Percentiles rank a stretch among this genome's conserved stretches.
Conservation (phyloP, 1,284 basidiomycete genomes). For the Pisolithus thermaeus region DNA sequence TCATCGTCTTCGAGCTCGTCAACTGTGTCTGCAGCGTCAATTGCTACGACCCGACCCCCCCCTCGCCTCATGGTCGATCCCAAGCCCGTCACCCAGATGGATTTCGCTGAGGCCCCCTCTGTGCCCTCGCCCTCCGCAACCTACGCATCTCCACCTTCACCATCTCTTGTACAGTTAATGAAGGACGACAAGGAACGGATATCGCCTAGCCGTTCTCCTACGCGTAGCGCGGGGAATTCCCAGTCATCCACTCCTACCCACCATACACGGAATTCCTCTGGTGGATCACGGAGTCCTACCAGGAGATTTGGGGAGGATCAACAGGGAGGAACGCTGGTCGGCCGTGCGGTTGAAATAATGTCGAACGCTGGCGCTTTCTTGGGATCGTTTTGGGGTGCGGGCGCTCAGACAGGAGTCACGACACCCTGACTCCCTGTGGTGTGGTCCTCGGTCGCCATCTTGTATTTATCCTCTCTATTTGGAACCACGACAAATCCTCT, state of each 20-base stretch:
- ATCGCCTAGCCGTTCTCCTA: conserved; percentile 32
- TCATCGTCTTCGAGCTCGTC: conserved; percentile 27
- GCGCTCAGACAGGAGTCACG: conserved; percentile 16
- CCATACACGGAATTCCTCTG: conserved; percentile 25
- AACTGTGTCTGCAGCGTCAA: conserved; percentile 8
- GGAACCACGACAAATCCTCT: not conserved
- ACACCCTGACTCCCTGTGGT: conserved; percentile 16
- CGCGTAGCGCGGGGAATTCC: conserved; percentile 1
- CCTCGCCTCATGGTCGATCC: conserved; percentile 26
- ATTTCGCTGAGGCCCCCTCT: conserved; percentile 13
- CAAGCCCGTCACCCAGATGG: conserved; percentile 25
- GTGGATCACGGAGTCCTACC: conserved; percentile 22
- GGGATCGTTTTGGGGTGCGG: conserved; percentile 39
- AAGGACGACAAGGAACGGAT: conserved; percentile 28
- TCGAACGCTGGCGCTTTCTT: conserved; percentile 59
- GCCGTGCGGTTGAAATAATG: conserved; percentile 66
- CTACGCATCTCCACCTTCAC: conserved; percentile 17
- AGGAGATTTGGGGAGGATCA: conserved; percentile 22
- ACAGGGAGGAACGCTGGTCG: conserved; percentile 46
- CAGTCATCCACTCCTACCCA: conserved; percentile 4
- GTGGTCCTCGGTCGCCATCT: conserved; percentile 9
- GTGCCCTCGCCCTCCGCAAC: conserved; percentile 3
- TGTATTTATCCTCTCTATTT: not conserved
- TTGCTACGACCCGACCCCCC: conserved; percentile 13
- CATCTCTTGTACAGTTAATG: conserved; percentile 7